Evolutionary conservation across 83 land plant genomes (phyloP).

Genomic region (Picea engelmannii): DNA sequence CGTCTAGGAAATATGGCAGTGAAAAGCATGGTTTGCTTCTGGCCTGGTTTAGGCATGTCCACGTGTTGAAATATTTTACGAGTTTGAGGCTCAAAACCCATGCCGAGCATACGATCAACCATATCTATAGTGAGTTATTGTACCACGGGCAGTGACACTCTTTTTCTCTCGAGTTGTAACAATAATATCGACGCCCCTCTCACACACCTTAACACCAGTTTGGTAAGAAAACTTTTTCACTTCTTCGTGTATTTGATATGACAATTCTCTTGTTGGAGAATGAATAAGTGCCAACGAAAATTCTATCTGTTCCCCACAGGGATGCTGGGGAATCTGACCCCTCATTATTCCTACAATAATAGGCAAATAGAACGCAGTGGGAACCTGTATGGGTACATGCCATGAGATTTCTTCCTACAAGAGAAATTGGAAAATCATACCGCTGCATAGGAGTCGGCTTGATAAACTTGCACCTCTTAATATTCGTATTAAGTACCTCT

Average conservation of each 20-base stretch:
- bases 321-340: slow-evolving; percentile 43
- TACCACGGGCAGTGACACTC: too few species aligned
- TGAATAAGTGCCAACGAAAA: slow-evolving; percentile 70
- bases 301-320: slow-evolving; percentile 55
- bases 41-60: too few species aligned
- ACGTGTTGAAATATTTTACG: too few species aligned
- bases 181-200: too few species aligned
- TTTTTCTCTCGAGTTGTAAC: too few species aligned
- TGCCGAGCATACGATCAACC: too few species aligned
- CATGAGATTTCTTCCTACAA: slow-evolving; percentile 92
- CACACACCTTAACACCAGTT: slow-evolving; percentile 69
- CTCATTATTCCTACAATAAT: slow-evolving; percentile 90
- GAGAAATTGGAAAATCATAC: slow-evolving; percentile 87
- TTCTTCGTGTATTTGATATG: slow-evolving; percentile 77
- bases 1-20: too few species aligned
- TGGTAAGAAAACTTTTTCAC: slow-evolving; percentile 75
- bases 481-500: slow-evolving; percentile 69
- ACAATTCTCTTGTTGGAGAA: slow-evolving; percentile 82
- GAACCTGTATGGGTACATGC: slow-evolving; percentile 99
- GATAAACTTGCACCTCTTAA: slow-evolving; percentile 87
- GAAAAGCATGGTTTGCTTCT: too few species aligned
- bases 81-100: too few species aligned
- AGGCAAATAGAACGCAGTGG: slow-evolving; percentile 96
- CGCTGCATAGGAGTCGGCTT: slow-evolving; percentile 97
- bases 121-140: too few species aligned